A percentile compares a stretch with the other conserved stretches of the same genome.
Conservation (phyloP, 805 yeast genomes). For the Candida adriatica region DNA sequence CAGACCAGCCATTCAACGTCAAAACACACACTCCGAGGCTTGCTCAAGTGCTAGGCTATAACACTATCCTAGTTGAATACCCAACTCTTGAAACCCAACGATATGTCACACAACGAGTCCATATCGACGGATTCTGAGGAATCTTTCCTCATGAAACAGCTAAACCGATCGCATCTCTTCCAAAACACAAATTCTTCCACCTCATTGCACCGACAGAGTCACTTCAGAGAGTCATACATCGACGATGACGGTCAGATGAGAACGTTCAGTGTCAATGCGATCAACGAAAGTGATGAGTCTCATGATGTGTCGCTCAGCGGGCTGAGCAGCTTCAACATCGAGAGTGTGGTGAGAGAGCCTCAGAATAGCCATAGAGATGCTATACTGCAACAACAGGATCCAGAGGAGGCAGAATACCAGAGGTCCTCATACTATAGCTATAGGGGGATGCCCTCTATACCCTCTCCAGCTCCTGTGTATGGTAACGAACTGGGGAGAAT, state of each 20-base stretch:
- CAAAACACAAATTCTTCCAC: constrained; percentile 11
- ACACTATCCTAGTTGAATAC: no score
- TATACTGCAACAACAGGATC: no score
- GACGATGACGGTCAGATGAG: constrained; percentile 20
- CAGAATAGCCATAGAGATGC: neutral
- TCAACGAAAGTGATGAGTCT: constrained; percentile 19
- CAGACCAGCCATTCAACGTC: no score
- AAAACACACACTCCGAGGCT: no score
- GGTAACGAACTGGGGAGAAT: constrained; percentile 7
- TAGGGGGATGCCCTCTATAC: neutral
- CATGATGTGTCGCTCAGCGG: constrained; percentile 16
- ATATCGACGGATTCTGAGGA: constrained; percentile 25
- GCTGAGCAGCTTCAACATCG: constrained; percentile 15
- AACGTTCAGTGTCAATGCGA: constrained; percentile 20
- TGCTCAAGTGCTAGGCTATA: no score
- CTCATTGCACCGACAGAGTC: constrained; percentile 11
- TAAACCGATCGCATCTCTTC: constrained; percentile 21
- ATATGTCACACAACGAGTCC: no score
- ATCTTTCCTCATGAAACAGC: constrained; percentile 22
- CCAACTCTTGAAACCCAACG: no score
- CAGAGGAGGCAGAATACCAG: no score
- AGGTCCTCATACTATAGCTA: neutral
- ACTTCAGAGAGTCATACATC: constrained; percentile 20
- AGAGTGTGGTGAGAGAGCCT: constrained; percentile 1
- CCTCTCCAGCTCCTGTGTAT: constrained; percentile 2